Base-by-base conservation (phyloP, 768 basidiomycete species). In the Postia placenta region DNA sequence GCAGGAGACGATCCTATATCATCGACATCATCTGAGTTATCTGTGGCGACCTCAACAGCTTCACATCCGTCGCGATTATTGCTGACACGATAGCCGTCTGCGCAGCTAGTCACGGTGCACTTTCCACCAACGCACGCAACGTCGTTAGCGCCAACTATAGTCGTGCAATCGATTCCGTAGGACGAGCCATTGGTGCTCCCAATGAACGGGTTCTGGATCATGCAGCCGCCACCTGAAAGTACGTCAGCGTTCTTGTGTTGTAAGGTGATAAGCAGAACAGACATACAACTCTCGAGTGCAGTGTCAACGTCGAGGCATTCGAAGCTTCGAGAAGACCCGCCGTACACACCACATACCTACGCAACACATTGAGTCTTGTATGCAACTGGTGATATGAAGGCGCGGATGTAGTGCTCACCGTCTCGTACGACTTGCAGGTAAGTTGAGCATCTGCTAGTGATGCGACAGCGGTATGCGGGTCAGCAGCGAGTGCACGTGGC, bases 151-250 rank as follows among this genome's bases (percentile, higher is more conserved):
- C 44, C 44, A 23, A 30, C 6, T 11, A 45, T 33, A 3, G 44
- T 11, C 3, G 28, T 28, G 44, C 44, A 45, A 30, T 45, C 44
- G 4, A 33, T 11, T 15, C 44, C 44, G 5, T 19, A 19, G 11
- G 44, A 7, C 4, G 15, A n/a, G 3, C 14, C 26, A 20, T 26
- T 42, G 4, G 42, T 25, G 4, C 12, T 11, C 5, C 9, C 5
- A 22, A 45, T 14, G 44, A 45, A 45, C 22, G 44, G 44, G 22
- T 35, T 45, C 11, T 24, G 44, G 5, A 45, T n/a, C 44, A 22
- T 36, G 44, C 44, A 45, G 24, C 44, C 44, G 9, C 44, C 44
- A 27, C 44, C 44, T 45, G 44, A 45, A 20, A 45, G n/a, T 35
- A 24, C 30, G n/a, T 26, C 15, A 43, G n/a, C n/a, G n/a, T n/a